phyloP scores from a whole-genome alignment of 495 filamentous ascomycete genomes.

The Chlorociboria aeruginascens region DNA sequence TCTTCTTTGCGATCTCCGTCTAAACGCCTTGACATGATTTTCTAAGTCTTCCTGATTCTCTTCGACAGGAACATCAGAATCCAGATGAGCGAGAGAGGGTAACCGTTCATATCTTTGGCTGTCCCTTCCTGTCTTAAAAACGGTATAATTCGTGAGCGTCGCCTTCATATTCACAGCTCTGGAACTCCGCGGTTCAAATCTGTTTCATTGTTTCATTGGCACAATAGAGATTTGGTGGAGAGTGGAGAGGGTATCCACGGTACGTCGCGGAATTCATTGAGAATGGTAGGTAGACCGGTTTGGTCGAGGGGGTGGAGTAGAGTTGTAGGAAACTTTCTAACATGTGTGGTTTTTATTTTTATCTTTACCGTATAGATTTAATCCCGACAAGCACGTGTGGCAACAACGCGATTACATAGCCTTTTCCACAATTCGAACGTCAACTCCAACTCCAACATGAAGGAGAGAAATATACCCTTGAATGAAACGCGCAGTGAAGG shows the following conservation, averaged over 20 bases:
- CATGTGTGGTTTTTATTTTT: too few relatives aligned
- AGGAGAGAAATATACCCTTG: neutral
- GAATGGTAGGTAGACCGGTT: neutral
- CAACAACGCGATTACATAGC: neutral
- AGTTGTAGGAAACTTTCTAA: too few relatives aligned
- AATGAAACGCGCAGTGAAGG: neutral
- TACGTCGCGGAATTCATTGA: slow-evolving; percentile 4
- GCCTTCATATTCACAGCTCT: slow-evolving; percentile 1
- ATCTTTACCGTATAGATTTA: too few relatives aligned
- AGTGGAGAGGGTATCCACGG: neutral
- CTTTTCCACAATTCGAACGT: neutral
- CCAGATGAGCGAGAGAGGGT: slow-evolving; percentile 3
- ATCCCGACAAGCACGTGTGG: slow-evolving; percentile 7
- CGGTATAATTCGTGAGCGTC: too few relatives aligned
- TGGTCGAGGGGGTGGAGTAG: neutral
- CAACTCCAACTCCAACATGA: too few relatives aligned
- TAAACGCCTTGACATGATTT: slow-evolving; percentile 3
- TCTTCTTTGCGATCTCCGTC: neutral
- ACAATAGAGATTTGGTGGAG: neutral
- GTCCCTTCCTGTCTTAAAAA: too few relatives aligned
- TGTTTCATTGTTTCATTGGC: slow-evolving; percentile 1
- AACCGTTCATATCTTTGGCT: slow-evolving; percentile 5
- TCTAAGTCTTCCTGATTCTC: neutral
- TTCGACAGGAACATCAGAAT: neutral
- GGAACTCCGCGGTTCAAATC: neutral